Evolutionary conservation across 2,329 filamentous ascomycete species (phyloP), one percentile per base, ranked within the genome.

Genomic region (Blastomyces emzantsi): DNA sequence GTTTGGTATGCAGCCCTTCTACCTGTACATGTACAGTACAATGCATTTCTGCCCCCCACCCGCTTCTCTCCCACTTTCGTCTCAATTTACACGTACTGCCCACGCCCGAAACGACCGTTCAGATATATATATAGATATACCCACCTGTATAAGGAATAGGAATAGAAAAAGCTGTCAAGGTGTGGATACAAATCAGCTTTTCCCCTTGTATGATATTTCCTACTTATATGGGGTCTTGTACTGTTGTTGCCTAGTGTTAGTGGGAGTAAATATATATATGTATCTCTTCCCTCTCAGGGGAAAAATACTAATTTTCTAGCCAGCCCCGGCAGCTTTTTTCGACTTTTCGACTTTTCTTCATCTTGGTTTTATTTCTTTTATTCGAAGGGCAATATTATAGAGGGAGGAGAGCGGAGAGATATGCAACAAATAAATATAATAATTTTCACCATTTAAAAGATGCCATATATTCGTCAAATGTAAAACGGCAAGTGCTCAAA

Each of bases 61-160:
- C 28, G 39, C 15, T 39, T 19, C 36, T 36, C 30, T 41, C 54
- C 17, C 19, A 3, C 6, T 57, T 19, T 25, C 2, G 17, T 41
- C n/a, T 22, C 33, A 25, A 56, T 39, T 39, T 56, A 11, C 19
- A 39, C 19, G 4, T 19, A 33, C 19, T 56, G 13, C 54, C 30
- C 54, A 6, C 19, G 15, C 9, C 36, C 36, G 36, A 39, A 39
- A 39, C 2, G 36, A 39, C 36, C 36, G 22, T 45, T n/a, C 13
- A 55, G 30, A 41, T 30, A 25, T 59, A 36, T 25, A 60, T 49
- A 41, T 17, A 25, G 45, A 36, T 22, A 60, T 49, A 49, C 41
- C 41, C 43, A 33, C 58, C 25, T 49, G 28, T 47, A 49, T 60
- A 33, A 49, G 58, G 25, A 49, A 60, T 49, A 60, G 58, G 36